Evolutionary conservation across 2,329 filamentous ascomycete species (phyloP).

Genomic region (Ophiostoma montium): DNA sequence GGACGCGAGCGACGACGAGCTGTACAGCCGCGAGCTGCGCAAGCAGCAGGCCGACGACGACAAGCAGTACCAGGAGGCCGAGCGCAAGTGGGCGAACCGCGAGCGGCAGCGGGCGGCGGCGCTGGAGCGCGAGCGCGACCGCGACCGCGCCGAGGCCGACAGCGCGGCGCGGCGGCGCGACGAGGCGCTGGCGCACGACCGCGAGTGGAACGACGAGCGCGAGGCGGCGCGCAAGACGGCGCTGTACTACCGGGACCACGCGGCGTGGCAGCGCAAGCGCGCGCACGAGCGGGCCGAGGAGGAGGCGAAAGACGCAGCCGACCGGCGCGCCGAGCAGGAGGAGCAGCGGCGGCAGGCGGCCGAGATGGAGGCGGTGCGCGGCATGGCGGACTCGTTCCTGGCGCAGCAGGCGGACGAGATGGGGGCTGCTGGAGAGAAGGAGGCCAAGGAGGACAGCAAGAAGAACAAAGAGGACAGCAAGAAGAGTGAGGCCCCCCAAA

Average conservation of each 20-base stretch:
- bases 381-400: slow-evolving; percentile 83
- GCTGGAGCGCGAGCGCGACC: slow-evolving; percentile 68
- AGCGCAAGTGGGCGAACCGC: slow-evolving; percentile 80
- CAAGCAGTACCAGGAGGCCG: slow-evolving; percentile 69
- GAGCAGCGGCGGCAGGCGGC: slow-evolving; percentile 56
- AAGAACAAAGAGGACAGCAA: background rate
- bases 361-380: slow-evolving; percentile 63
- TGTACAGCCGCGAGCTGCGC: slow-evolving; percentile 56
- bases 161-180: slow-evolving; percentile 52
- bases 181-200: slow-evolving; percentile 47
- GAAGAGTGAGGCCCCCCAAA: background rate
- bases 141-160: slow-evolving; percentile 61
- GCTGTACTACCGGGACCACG: slow-evolving; percentile 78
- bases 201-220: slow-evolving; percentile 80
- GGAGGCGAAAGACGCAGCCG: slow-evolving; percentile 62
- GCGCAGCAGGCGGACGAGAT: slow-evolving; percentile 71
- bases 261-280: slow-evolving; percentile 72
- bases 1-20: slow-evolving; percentile 73
- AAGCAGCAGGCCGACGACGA: slow-evolving; percentile 66
- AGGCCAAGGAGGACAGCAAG: background rate
- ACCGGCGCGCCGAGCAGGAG: slow-evolving; percentile 63
- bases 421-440: slow-evolving; percentile 2
- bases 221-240: slow-evolving; percentile 59
- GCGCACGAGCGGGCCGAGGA: slow-evolving; percentile 60
- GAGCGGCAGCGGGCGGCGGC: slow-evolving; percentile 75